Conservation (phyloP, 2,329 filamentous ascomycete species). For the Aspergillus costaricaensis region DNA sequence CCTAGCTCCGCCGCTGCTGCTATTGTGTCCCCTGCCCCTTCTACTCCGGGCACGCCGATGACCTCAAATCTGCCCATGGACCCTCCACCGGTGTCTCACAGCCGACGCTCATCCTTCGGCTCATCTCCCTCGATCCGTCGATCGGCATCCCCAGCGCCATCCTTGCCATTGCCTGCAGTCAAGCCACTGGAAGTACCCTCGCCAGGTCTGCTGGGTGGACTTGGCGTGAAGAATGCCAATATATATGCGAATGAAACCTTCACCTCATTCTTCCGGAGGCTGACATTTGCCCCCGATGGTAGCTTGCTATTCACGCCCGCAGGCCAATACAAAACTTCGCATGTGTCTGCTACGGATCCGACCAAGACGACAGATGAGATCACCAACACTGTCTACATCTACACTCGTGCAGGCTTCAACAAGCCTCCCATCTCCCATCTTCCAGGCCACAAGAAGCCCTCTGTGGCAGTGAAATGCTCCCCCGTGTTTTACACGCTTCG, state of each 20-base stretch:
- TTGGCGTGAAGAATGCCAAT: conserved; percentile 78
- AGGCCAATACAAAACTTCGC: conserved; percentile 86
- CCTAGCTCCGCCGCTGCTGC: conserved; percentile 54
- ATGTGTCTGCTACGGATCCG: conserved; percentile 66
- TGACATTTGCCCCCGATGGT: conserved; percentile 94
- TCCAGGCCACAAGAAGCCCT: conserved; percentile 96
- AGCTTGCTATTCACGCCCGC: conserved; percentile 92
- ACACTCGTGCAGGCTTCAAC: conserved; percentile 93
- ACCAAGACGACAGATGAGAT: conserved; percentile 78
- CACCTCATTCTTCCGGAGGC: conserved; percentile 91
- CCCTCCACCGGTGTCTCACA: conserved; percentile 87
- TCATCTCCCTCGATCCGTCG: conserved; percentile 75
- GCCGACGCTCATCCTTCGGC: conserved; percentile 88
- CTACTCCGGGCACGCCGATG: conserved; percentile 89
- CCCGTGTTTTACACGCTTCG: conserved; percentile 84
- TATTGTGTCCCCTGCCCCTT: conserved; percentile 80
- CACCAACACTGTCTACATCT: conserved; percentile 97
- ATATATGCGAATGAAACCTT: conserved; percentile 96
- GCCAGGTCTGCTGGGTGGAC: conserved; percentile 61
- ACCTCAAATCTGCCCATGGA: conserved; percentile 93
- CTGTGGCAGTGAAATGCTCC: conserved; percentile 91
- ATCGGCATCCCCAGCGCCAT: conserved; percentile 90
- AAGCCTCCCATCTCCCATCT: conserved; percentile 94
- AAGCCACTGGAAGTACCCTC: conserved; percentile 92
- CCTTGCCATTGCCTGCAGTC: conserved; percentile 88